phyloP scores from a whole-genome alignment of 257 asterid species.

The Ocimum tenuiflorum region DNA sequence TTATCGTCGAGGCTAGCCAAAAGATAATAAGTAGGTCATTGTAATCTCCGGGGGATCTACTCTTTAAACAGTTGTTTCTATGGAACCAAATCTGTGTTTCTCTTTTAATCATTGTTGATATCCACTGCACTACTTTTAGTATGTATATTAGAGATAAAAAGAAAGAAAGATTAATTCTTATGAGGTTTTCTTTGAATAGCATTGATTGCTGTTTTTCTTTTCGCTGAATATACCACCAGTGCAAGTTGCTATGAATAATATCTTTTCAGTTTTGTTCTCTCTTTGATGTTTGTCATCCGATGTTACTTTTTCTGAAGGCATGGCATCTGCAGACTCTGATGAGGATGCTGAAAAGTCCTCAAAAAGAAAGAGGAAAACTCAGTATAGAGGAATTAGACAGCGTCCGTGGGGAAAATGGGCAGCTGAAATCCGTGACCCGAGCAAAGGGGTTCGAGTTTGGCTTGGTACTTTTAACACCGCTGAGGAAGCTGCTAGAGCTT shows the following conservation, averaged over 20 bases:
- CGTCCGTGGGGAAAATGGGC: slow-evolving; percentile 99
- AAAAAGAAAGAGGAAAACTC: slow-evolving; percentile 89
- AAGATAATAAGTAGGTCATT: not conserved
- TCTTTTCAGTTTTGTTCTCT: not conserved
- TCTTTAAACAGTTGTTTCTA: too few relatives aligned
- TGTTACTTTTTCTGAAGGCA: slow-evolving; percentile 28
- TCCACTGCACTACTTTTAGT: too few relatives aligned
- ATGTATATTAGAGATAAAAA: too few relatives aligned
- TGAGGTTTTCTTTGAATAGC: too few relatives aligned
- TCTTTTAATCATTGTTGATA: too few relatives aligned
- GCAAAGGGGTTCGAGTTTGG: slow-evolving; percentile 97
- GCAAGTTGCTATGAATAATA: not conserved
- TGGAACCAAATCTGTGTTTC: too few relatives aligned
- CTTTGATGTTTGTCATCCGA: slow-evolving; percentile 4
- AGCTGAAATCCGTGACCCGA: slow-evolving; percentile 97
- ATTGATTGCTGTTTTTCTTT: too few relatives aligned
- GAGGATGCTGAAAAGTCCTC: slow-evolving; percentile 59
- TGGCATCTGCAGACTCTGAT: slow-evolving; percentile 37
- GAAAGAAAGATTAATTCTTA: too few relatives aligned
- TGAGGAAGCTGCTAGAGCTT: slow-evolving; percentile 98
- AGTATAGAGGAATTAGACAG: slow-evolving; percentile 89
- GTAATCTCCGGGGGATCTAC: too few relatives aligned
- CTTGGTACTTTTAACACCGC: slow-evolving; percentile 96
- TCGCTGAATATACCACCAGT: not conserved
- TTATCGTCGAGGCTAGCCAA: not conserved